Percentiles rank a stretch among this genome's conserved stretches.
Evolutionary conservation across 2,329 filamentous ascomycete species (phyloP).

Genomic region (Basipetospora chlamydospora): DNA sequence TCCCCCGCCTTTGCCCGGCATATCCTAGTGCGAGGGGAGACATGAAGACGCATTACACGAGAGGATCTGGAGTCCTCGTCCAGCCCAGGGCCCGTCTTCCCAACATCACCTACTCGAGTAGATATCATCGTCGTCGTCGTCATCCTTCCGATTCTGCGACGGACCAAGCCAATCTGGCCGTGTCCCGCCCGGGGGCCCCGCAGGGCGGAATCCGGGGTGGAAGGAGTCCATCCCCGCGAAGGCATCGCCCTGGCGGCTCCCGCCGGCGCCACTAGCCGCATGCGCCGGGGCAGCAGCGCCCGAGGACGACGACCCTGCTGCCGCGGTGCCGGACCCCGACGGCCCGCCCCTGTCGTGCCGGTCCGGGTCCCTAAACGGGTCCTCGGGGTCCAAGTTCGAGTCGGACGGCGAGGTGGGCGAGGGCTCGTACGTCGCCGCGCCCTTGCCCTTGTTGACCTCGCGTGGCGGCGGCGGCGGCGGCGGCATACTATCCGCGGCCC

Average conservation of each 20-base stretch:
- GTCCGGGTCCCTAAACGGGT: slow-evolving; percentile 20
- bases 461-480: slow-evolving; percentile 1
- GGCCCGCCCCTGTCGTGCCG: neutral
- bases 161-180: slow-evolving; percentile 12
- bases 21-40: no score
- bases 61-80: no score
- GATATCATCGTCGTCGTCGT: neutral
- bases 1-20: no score
- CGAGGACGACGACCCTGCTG: slow-evolving; percentile 9
- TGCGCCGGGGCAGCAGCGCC: slow-evolving; percentile 7
- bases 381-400: slow-evolving; percentile 16
- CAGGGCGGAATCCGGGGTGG: slow-evolving; percentile 14
- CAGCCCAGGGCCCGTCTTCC: no score
- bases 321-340: slow-evolving; percentile 7
- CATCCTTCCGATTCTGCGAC: neutral
- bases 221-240: no score
- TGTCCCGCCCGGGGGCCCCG: no score
- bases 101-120: no score
- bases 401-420: slow-evolving; percentile 8
- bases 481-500: slow-evolving; percentile 10
- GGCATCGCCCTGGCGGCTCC: no score
- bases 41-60: no score
- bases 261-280: no score
- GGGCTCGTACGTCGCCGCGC: slow-evolving; percentile 10
- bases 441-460: slow-evolving; percentile 14